A percentile compares a stretch with the other conserved stretches of the same genome.
phyloP scores from a whole-genome alignment of 2,329 filamentous ascomycete species.

The Alternaria brassicicola region DNA sequence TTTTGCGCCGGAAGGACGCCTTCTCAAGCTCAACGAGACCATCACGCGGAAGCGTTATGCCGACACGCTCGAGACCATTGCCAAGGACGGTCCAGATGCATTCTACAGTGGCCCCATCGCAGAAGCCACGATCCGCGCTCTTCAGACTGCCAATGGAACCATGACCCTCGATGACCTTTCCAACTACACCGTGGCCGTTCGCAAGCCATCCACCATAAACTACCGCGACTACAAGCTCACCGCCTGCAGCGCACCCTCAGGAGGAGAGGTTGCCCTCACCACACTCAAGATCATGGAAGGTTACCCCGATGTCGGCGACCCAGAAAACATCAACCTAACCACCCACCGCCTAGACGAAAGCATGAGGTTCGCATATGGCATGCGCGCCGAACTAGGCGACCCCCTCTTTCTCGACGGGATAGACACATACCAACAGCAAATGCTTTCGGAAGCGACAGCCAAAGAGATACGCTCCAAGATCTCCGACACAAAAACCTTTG shows the following conservation, averaged over 20 bases:
- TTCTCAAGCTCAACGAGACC: constrained; percentile 73
- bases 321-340: constrained; percentile 66
- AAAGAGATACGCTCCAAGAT: constrained; percentile 69
- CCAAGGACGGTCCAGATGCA: constrained; percentile 70
- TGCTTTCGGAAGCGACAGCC: constrained; percentile 69
- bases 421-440: constrained; percentile 65
- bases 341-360: constrained; percentile 86
- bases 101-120: constrained; percentile 79
- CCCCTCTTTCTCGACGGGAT: constrained; percentile 73
- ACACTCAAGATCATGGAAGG: constrained; percentile 84
- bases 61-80: constrained; percentile 77
- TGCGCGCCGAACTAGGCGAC: constrained; percentile 79
- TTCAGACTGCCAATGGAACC: constrained; percentile 75
- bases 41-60: constrained; percentile 85
- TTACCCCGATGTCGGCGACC: constrained; percentile 68
- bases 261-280: constrained; percentile 75
- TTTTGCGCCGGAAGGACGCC: constrained; percentile 82
- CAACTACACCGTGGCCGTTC: constrained; percentile 71
- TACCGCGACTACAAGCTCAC: constrained; percentile 73
- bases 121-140: constrained; percentile 71
- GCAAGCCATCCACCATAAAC: constrained; percentile 62
- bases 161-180: constrained; percentile 82
- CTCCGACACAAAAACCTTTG: constrained; percentile 71
- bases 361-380: constrained; percentile 85
- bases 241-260: constrained; percentile 74